Percentiles rank a stretch among this genome's conserved stretches.
These are phyloP conservation scores for Metschnikowia orientalis DNA, from an alignment of 805 yeast genomes.

Conservation along the genomic window DNA sequence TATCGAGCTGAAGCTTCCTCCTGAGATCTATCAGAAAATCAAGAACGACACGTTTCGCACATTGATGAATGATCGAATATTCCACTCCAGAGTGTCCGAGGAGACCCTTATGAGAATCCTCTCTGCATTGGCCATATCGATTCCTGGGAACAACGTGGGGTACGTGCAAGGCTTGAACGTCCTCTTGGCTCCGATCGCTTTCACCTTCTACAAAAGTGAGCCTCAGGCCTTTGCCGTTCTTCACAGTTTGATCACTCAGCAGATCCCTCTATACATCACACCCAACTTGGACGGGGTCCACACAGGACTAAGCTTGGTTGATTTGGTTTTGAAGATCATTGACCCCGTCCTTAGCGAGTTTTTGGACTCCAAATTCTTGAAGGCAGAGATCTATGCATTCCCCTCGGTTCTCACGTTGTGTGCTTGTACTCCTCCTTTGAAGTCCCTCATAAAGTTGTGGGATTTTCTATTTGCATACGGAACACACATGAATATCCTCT, in stretches of 20 bases:
- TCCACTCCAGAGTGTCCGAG: constrained; percentile 66
- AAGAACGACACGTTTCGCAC: constrained; percentile 85
- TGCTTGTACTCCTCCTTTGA: constrained; percentile 83
- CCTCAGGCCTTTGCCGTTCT: constrained; percentile 80
- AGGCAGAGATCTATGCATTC: constrained; percentile 84
- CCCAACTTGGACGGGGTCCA: constrained; percentile 79
- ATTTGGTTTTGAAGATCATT: constrained; percentile 60
- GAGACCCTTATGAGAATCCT: constrained; percentile 62
- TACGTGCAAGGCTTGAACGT: constrained; percentile 95
- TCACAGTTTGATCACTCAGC: constrained; percentile 53
- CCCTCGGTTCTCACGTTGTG: constrained; percentile 78
- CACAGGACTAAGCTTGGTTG: constrained; percentile 71
- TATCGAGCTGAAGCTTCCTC: constrained; percentile 45
- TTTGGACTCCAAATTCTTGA: constrained; percentile 59
- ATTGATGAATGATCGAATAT: constrained; percentile 64
- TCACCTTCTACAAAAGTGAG: constrained; percentile 64
- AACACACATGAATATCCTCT: constrained; percentile 77
- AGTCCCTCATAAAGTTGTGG: constrained; percentile 76
- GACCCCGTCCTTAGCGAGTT: constrained; percentile 66
- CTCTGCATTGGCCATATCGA: constrained; percentile 62
- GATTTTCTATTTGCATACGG: constrained; percentile 91
- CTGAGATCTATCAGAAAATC: constrained; percentile 61
- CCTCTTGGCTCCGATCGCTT: constrained; percentile 77
- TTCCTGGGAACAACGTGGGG: constrained; percentile 29
- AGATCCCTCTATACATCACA: constrained; percentile 74